These are phyloP conservation scores for Xylaria venustula DNA, from an alignment of 495 filamentous ascomycete genomes.

Conservation along the genomic window DNA sequence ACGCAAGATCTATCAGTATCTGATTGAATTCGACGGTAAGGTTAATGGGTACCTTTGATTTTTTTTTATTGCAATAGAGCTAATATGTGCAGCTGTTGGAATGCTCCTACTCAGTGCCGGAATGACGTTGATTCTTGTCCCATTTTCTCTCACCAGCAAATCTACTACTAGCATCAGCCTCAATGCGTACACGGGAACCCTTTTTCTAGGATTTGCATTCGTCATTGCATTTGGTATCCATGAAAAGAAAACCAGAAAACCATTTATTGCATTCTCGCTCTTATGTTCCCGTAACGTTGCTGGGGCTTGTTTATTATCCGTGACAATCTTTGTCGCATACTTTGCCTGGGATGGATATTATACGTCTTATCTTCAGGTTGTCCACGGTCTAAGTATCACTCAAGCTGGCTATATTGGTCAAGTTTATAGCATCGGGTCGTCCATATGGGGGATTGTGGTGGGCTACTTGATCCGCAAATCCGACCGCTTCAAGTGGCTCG, in stretches of 20 bases:
- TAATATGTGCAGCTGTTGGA: slow-evolving; percentile 42
- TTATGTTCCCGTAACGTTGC: slow-evolving; percentile 64
- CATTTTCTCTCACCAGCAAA: slow-evolving; percentile 46
- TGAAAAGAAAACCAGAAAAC: slow-evolving; percentile 56
- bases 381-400: slow-evolving; percentile 56
- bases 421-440: slow-evolving; percentile 70
- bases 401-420: slow-evolving; percentile 63
- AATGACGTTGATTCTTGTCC: slow-evolving; percentile 61
- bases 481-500: slow-evolving; percentile 60
- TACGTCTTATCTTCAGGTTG: slow-evolving; percentile 69
- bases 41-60: slow-evolving; percentile 8
- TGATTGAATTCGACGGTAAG: slow-evolving; percentile 60
- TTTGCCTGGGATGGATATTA: slow-evolving; percentile 70
- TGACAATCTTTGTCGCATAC: slow-evolving; percentile 59
- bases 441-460: slow-evolving; percentile 58
- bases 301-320: slow-evolving; percentile 58
- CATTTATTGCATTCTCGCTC: slow-evolving; percentile 60
- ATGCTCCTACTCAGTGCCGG: slow-evolving; percentile 57
- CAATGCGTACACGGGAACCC: slow-evolving; percentile 39
- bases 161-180: slow-evolving; percentile 32
- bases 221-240: slow-evolving; percentile 58
- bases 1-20: slow-evolving; percentile 50
- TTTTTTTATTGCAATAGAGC: not conserved
- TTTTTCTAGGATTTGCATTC: slow-evolving; percentile 56
- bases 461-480: slow-evolving; percentile 56